phyloP scores from a whole-genome alignment of 2,329 filamentous ascomycete genomes.

The Diaporthe vexans region DNA sequence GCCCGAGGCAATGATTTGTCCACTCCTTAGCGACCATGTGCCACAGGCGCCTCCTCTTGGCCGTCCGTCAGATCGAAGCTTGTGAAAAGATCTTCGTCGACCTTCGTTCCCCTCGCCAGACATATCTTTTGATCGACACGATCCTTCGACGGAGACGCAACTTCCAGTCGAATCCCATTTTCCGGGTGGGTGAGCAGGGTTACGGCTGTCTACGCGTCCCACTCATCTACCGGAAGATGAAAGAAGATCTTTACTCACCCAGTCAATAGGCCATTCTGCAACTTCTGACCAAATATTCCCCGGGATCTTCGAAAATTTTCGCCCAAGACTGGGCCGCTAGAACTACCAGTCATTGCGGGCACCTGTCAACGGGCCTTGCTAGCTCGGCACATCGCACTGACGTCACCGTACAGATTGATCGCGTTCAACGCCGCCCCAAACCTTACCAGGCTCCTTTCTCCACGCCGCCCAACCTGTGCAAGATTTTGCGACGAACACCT shows the following conservation, averaged over 20 bases:
- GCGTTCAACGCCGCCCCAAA: not conserved
- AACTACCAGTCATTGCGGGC: not conserved
- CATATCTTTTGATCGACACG: conserved; percentile 5
- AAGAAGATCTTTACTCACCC: conserved; percentile 11
- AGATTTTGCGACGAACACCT: conserved; percentile 9
- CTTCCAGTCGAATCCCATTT: not conserved
- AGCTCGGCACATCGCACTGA: conserved; percentile 9
- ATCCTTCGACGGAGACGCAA: not conserved
- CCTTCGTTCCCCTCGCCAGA: not conserved
- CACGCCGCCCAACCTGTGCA: not conserved
- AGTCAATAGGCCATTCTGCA: not conserved
- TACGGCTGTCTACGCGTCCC: not conserved
- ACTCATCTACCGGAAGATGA: conserved; percentile 4
- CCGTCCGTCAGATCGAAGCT: not conserved
- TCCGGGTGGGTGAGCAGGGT: conserved; percentile 13
- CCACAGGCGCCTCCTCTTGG: not conserved
- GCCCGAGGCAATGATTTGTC: not conserved
- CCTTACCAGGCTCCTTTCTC: not conserved
- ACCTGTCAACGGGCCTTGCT: not conserved
- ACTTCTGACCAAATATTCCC: not conserved
- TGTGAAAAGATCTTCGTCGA: conserved; percentile 29
- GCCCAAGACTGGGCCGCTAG: not conserved
- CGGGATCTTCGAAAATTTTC: not conserved
- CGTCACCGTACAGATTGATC: conserved; percentile 18
- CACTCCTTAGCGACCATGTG: not conserved